Conservation (phyloP, 768 basidiomycete species). For the Mycena capillaripes region DNA sequence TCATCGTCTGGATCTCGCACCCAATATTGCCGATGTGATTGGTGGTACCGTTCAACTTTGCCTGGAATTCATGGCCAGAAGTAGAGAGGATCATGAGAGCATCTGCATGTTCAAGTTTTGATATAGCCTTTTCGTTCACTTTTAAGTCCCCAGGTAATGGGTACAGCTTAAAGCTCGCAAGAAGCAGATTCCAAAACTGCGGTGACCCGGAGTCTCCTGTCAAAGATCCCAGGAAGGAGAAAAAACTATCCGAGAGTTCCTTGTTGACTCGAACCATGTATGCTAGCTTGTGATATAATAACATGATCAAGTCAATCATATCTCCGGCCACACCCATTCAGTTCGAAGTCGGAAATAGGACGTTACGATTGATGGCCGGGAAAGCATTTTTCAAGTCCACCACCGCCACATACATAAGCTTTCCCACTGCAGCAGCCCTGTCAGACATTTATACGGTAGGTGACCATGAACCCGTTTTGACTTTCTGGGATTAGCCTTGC, state of each 20-base stretch:
- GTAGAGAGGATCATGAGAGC: slow-evolving; percentile 41
- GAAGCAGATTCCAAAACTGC: slow-evolving; percentile 43
- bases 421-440: slow-evolving; percentile 31
- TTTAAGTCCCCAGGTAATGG: slow-evolving; percentile 35
- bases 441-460: slow-evolving; percentile 45
- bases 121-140: slow-evolving; percentile 21
- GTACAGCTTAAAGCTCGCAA: slow-evolving; percentile 35
- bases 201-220: slow-evolving; percentile 46
- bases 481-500: slow-evolving; percentile 40
- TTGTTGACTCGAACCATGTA: slow-evolving; percentile 19
- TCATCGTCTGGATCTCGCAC: slow-evolving; percentile 11
- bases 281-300: neutral
- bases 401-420: slow-evolving; percentile 13
- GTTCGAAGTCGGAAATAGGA: neutral
- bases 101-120: slow-evolving; percentile 45
- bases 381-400: slow-evolving; percentile 5
- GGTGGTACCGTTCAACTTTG: neutral
- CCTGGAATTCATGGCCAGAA: slow-evolving; percentile 34
- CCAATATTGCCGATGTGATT: slow-evolving; percentile 9
- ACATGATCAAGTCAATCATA: slow-evolving; percentile 3
- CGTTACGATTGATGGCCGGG: neutral
- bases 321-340: neutral
- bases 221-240: slow-evolving; percentile 42
- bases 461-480: slow-evolving; percentile 48
- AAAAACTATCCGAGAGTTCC: slow-evolving; percentile 27